phyloP scores from a whole-genome alignment of 306 rosid genomes.

The Arachis hypogaea region DNA sequence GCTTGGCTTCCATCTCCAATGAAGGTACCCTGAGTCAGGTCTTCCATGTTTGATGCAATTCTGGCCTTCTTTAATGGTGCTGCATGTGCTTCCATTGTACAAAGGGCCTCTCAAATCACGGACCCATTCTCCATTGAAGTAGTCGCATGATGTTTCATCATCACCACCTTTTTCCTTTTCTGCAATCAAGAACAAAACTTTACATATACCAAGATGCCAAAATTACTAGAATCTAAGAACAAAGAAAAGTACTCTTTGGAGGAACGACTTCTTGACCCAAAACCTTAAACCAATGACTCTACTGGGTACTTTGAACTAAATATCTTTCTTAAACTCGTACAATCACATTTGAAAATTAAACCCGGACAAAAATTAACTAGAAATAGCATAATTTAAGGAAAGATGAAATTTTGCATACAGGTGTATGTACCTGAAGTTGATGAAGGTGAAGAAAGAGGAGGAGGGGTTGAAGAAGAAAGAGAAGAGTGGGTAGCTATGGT shows the following conservation, averaged over 20 bases:
- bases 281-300: too few relatives aligned
- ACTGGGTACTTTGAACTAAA: too few relatives aligned
- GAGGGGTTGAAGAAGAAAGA: constrained; percentile 26
- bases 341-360: too few relatives aligned
- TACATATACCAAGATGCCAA: constrained; percentile 20
- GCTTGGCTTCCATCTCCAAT: constrained; percentile 85
- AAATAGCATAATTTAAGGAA: neutral
- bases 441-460: constrained; percentile 29
- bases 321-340: too few relatives aligned
- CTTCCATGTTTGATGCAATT: constrained; percentile 81
- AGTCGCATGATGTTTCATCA: constrained; percentile 61
- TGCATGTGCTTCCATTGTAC: constrained; percentile 82
- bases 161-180: constrained; percentile 46
- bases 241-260: neutral
- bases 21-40: constrained; percentile 65
- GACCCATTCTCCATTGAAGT: constrained; percentile 74
- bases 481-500: constrained; percentile 39
- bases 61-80: constrained; percentile 77
- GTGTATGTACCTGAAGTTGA: constrained; percentile 36
- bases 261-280: too few relatives aligned
- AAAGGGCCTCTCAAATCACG: constrained; percentile 65
- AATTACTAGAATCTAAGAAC: constrained; percentile 16
- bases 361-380: neutral
- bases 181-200: constrained; percentile 42
- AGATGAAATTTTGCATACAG: neutral